Evolutionary conservation across 2,329 filamentous ascomycete species (phyloP), one percentile per base, ranked within the genome.

Genomic region (Aspergillus phoenicis): DNA sequence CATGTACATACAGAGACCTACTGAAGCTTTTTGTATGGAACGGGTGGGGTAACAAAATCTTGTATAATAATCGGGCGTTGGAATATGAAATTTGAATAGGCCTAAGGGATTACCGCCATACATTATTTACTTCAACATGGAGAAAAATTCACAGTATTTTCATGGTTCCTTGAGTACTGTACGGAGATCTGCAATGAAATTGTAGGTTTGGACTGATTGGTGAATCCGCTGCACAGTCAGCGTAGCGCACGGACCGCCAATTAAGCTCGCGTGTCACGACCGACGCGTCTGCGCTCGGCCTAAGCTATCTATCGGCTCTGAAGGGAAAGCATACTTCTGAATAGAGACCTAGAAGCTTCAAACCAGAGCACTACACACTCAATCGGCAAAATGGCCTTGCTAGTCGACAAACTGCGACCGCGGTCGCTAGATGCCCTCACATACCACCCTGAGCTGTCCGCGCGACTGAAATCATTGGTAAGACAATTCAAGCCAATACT

Each of bases 371-470:
- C 13, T 59, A 10, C 5, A 41, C 5, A 20, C 53, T n/a, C 13
- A 38, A 28, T 8, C 53, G 10, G 1, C 63, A 75, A 48, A 65
- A 89, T 89, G 87, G 85, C 87, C 61, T 79, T 89, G 11, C 79
- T 89, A 39, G 86, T 89, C 48, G 87, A 89, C 69, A 88, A 87
- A 70, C 81, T 88, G 64, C 83, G 87, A 13, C 81, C 81, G 38
- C 75, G 79, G 22, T 77, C 78, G 24, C 76, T 83, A 6, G 80
- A 83, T 64, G 66, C 84, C 43, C 84, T 97, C 62, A 91, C 90
- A 69, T 99, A 98, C 72, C 95, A 99, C 70, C 79, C 87, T 58
- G 92, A 96, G 64, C 86, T 99, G 48, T 97, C 95, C 10, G 89
- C 92, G 26, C 88, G 94, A 61, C 85, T 99, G 51, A 88, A 89